Base-by-base conservation (phyloP, 225 moss, liverwort and hornwort genomes). In the Pleurozium schreberi region DNA sequence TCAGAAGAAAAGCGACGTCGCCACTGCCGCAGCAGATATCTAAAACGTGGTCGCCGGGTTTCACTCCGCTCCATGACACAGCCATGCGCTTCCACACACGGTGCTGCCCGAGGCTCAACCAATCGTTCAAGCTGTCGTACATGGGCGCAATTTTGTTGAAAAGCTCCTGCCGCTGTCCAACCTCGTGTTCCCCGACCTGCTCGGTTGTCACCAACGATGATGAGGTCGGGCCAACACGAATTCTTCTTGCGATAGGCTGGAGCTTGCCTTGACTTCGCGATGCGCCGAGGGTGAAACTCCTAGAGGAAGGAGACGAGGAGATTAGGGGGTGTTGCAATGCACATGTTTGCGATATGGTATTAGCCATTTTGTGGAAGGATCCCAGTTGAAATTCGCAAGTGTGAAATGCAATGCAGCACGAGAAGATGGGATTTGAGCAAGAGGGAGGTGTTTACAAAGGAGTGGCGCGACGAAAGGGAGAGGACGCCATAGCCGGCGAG, bases 21-120 rank as follows among this genome's bases (percentile, higher is more conserved):
- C 99, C 99, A 75, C 99, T 99, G 45, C 99, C 99, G 91, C 99
- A 99, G 87, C 99, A 99, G 43, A 99, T 93, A 90, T 99, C 99
- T 14, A 97, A 91, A 14, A 92, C 96, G 55, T 53, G 84, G 52
- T 96, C 95, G 43, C 99, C 99, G 36, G 59, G 76, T 80, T 93
- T 92, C 7, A 92, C 99, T 75, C 96, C 95, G 34, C 96, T 95
- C 99, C 99, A 99, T 4, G 99, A 90, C 60, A 99, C 98, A 57
- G 96, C 92, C 98, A 99, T 99, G 47, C 98, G 95, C 93, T 99
- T 99, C 98, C 98, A 99, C 60, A 99, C 93, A 26, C 96, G 95
- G 88, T 99, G 98, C 86, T 96, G 95, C 42, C 98, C 98, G 66
- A 99, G 87, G 85, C 95, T 96, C 85, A 99, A 91, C 96, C 96